A percentile compares a stretch with the other conserved stretches of the same genome.
Evolutionary conservation across 352 stramenopile genomes (phyloP).

Genomic region (Phytophthora rubi): DNA sequence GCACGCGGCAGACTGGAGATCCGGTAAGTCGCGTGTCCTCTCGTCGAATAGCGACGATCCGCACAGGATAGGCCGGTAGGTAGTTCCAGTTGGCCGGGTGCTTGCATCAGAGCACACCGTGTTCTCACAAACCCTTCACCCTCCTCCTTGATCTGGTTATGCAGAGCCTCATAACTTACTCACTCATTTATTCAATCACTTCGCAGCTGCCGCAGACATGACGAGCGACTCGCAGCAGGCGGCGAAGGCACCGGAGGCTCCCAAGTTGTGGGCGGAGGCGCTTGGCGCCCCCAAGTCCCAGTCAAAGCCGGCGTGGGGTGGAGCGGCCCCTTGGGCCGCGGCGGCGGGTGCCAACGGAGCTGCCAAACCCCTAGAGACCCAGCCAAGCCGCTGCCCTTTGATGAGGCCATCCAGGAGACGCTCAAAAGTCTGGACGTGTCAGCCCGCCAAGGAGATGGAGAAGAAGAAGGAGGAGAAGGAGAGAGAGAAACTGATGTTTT

Average conservation of each 20-base stretch:
- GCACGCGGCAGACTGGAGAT: too few relatives aligned
- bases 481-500: not conserved
- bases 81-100: too few relatives aligned
- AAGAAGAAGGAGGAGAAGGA: slow-evolving; percentile 72
- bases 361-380: not conserved
- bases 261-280: slow-evolving; percentile 70
- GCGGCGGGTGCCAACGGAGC: slow-evolving; percentile 7
- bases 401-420: slow-evolving; percentile 71
- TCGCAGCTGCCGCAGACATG: slow-evolving; percentile 27
- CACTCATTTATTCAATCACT: slow-evolving; percentile 1
- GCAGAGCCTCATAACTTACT: too few relatives aligned
- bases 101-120: too few relatives aligned
- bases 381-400: slow-evolving; percentile 50
- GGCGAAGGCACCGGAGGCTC: not conserved
- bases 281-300: slow-evolving; percentile 46
- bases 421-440: slow-evolving; percentile 61
- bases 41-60: too few relatives aligned
- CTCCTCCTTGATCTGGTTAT: too few relatives aligned
- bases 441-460: slow-evolving; percentile 80
- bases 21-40: too few relatives aligned
- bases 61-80: too few relatives aligned
- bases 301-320: slow-evolving; percentile 41
- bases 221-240: slow-evolving; percentile 7
- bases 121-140: too few relatives aligned
- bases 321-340: slow-evolving; percentile 21